These are phyloP conservation scores for Quercus engelmannii DNA, from an alignment of 306 rosid species.

Conservation along the genomic window DNA sequence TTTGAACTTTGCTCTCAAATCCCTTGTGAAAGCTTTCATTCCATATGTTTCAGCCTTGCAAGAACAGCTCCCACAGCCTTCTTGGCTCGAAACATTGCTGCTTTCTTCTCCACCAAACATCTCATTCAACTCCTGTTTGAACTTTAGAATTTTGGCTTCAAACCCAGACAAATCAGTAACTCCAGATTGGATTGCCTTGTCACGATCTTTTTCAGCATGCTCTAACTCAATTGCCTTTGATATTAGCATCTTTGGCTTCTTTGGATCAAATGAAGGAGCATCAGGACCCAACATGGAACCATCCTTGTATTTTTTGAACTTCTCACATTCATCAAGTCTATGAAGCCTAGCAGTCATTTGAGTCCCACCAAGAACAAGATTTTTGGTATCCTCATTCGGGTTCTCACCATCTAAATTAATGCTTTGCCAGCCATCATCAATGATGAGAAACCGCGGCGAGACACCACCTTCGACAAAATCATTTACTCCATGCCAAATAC, in stretches of 20 bases:
- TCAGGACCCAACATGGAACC: slow-evolving; percentile 31
- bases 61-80: slow-evolving; percentile 15
- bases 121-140: slow-evolving; percentile 52
- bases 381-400: slow-evolving; percentile 47
- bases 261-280: slow-evolving; percentile 58
- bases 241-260: slow-evolving; percentile 38
- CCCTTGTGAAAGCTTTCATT: slow-evolving; percentile 65
- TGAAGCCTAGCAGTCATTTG: slow-evolving; percentile 77
- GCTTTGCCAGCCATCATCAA: slow-evolving; percentile 94
- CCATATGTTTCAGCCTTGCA: slow-evolving; percentile 31
- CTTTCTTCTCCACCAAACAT: slow-evolving; percentile 35
- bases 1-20: slow-evolving; percentile 35
- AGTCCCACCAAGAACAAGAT: slow-evolving; percentile 59
- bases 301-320: slow-evolving; percentile 51
- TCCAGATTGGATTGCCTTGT: slow-evolving; percentile 31
- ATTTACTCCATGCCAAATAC: slow-evolving; percentile 59
- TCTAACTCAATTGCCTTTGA: slow-evolving; percentile 56
- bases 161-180: slow-evolving; percentile 23
- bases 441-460: slow-evolving; percentile 66
- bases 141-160: slow-evolving; percentile 36
- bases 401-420: slow-evolving; percentile 53
- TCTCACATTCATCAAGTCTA: slow-evolving; percentile 58
- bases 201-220: slow-evolving; percentile 35
- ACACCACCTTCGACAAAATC: slow-evolving; percentile 52
- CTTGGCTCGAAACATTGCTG: neutral